Evolutionary conservation across 2,329 filamentous ascomycete genomes (phyloP), one percentile per base, ranked within the genome.

Genomic region (Ciborinia camelliae): DNA sequence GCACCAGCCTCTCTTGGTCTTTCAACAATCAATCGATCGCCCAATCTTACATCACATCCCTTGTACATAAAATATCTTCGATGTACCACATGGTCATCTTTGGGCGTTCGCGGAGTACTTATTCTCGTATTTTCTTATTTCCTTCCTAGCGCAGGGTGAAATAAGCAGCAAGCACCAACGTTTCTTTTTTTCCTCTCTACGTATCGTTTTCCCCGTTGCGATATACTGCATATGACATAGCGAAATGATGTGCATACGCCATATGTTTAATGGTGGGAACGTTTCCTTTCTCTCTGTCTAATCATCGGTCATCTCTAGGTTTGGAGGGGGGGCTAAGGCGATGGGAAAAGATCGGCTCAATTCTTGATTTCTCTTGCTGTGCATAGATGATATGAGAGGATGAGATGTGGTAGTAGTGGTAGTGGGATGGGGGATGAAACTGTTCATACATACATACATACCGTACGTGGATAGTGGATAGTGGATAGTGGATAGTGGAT

Each of bases 101-200:
- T 55, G 50, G 55, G 60, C 50, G 60, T 62, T 62, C 14, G n/a
- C 50, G 60, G 60, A 47, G 50, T 26, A 55, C 14, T 28, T 45
- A 37, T 55, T 54, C 28, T 55, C 12, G 37, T 32, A 23, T 45
- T 55, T 62, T 32, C 39, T 58, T 63, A 50, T 63, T 63, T 63
- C 61, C 58, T 63, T 63, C 61, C 61, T 63, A 58, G 61, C 52
- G 61, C 61, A 63, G 61, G 51, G 61, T 58, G 61, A 63, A 63
- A 63, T 63, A 63, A 58, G 41, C 58, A 61, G 28, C 51, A 51
- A 51, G 58, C 43, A 61, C 43, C 45, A 61, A 53, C 14, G 23
- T 26, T 14, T 53, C 12, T 62, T 32, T 20, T 32, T 52, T 52
- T n/a, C n/a, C 15, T 51, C 30, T 51, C 26, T 20, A 18, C 45